Base-by-base conservation (phyloP, 2,329 filamentous ascomycete genomes). In the Aspergillus candidus region DNA sequence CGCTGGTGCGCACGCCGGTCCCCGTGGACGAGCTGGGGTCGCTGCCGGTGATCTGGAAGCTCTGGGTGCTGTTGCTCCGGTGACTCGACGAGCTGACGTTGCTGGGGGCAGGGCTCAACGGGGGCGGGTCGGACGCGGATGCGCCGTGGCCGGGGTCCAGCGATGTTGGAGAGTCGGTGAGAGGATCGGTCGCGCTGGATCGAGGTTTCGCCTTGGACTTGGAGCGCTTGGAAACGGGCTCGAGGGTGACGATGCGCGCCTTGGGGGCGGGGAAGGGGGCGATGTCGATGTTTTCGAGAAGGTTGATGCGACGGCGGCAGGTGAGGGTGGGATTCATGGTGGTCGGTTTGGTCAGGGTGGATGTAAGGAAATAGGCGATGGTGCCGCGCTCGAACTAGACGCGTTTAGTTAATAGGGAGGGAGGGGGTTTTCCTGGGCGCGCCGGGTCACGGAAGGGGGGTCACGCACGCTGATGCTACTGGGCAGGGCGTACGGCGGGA, bases 331-430 rank as follows among this genome's bases (percentile, higher is more conserved):
- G 84, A 11, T 84, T 78, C 49, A 96, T 94, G 5, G 89, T 83
- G 0, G 86, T 93, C 14, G 93, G 91, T 44, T 89, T 82, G 14
- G 91, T 97, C 45, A 97, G 67, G 7, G 89, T 96, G 29, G 91
- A 85, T 5, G 88, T 91, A 56, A 97, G 79, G 71, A 91, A 82
- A 69, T 97, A 98, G 14, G 86, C 84, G 57, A 98, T 88, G 2
- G 88, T 90, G 31, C 93, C 93, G 61, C 91, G 83, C 69, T 97
- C 93, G 66, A 98, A 98, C 89, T 97, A 49, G 35, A 44, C 22
- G 29, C 34, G n/a, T 46, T 8, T 30, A 32, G 36, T 12, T n/a
- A 13, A 4, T 4, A 17, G 31, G 44, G 14, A 17, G 12, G 37
- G 27, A 44, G 35, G 30, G 17, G 40, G 37, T 7, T 27, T 27